These are phyloP conservation scores for Candida sanyaensis DNA, from an alignment of 1,139 yeast species.

Conservation along the genomic window DNA sequence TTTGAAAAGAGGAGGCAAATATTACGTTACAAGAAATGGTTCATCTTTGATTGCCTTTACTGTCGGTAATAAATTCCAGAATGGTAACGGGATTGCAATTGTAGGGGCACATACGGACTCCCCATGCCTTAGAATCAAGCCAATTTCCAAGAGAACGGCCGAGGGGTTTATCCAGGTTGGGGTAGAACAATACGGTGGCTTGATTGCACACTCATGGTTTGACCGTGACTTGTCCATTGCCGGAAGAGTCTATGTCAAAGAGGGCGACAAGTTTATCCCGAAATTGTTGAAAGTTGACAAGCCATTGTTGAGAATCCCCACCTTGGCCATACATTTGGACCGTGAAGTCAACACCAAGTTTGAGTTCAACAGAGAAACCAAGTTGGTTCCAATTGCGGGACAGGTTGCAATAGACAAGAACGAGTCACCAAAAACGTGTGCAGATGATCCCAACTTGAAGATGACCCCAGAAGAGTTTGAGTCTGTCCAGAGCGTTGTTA, in stretches of 20 bases:
- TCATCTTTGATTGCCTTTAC: conserved; percentile 88
- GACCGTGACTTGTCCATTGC: conserved; percentile 92
- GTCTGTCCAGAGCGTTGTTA: conserved; percentile 63
- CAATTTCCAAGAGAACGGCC: conserved; percentile 69
- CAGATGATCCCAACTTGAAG: conserved; percentile 45
- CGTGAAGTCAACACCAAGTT: conserved; percentile 76
- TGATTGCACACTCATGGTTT: conserved; percentile 90
- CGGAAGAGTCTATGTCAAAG: conserved; percentile 75
- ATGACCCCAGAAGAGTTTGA: conserved; percentile 58
- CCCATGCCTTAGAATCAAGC: conserved; percentile 89
- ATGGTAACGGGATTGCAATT: conserved; percentile 85
- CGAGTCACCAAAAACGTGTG: conserved; percentile 33
- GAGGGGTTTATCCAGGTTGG: conserved; percentile 91
- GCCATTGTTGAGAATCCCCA: conserved; percentile 89
- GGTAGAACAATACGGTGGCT: conserved; percentile 94
- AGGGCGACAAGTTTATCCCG: conserved; percentile 58
- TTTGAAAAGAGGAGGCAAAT: conserved; percentile 60
- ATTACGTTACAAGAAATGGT: conserved; percentile 82
- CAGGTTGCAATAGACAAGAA: conserved; percentile 46
- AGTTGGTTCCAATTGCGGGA: conserved; percentile 86
- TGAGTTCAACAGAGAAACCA: conserved; percentile 88
- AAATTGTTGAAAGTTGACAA: conserved; percentile 75
- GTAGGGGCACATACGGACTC: conserved; percentile 96
- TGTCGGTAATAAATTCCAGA: conserved; percentile 69
- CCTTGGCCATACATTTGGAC: conserved; percentile 90